phyloP scores from a whole-genome alignment of 495 filamentous ascomycete genomes.

The Penicillium paxilli region DNA sequence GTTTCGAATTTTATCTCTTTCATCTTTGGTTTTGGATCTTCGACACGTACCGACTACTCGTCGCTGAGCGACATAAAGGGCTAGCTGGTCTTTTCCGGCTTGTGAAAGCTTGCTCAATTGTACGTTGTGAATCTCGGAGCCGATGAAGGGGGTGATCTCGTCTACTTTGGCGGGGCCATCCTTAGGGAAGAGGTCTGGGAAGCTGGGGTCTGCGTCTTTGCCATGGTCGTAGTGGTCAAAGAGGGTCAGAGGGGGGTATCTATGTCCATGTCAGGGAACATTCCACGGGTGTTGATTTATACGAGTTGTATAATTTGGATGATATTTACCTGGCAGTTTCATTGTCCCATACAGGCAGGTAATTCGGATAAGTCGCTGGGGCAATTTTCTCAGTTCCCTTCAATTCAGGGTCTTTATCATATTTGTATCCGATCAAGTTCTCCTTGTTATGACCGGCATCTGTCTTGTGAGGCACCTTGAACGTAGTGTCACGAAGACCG shows the following conservation, averaged over 20 bases:
- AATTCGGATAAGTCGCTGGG: conserved; percentile 65
- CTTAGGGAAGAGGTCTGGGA: conserved; percentile 51
- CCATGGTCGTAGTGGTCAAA: conserved; percentile 52
- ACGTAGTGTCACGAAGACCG: conserved; percentile 29
- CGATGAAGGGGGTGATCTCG: conserved; percentile 56
- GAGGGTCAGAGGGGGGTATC: conserved; percentile 43
- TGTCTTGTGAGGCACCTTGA: conserved; percentile 35
- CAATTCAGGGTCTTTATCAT: conserved; percentile 40
- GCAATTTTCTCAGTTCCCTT: conserved; percentile 46
- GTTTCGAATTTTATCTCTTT: not conserved
- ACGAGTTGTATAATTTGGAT: not conserved
- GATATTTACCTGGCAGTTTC: conserved; percentile 38
- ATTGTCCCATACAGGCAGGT: conserved; percentile 75
- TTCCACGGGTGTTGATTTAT: not conserved
- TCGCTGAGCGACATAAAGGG: conserved; percentile 56
- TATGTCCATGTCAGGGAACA: conserved; percentile 8
- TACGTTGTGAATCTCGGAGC: conserved; percentile 54
- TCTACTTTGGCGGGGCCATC: conserved; percentile 37
- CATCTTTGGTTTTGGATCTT: not conserved
- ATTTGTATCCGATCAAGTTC: conserved; percentile 53
- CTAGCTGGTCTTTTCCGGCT: conserved; percentile 57
- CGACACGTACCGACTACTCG: conserved; percentile 51
- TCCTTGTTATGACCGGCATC: conserved; percentile 63
- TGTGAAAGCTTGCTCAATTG: conserved; percentile 55
- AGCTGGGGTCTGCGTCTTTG: conserved; percentile 50